A percentile compares a stretch with the other conserved stretches of the same genome.
Conservation (phyloP, 495 filamentous ascomycete species). For the Lasiosphaeria miniovina region DNA sequence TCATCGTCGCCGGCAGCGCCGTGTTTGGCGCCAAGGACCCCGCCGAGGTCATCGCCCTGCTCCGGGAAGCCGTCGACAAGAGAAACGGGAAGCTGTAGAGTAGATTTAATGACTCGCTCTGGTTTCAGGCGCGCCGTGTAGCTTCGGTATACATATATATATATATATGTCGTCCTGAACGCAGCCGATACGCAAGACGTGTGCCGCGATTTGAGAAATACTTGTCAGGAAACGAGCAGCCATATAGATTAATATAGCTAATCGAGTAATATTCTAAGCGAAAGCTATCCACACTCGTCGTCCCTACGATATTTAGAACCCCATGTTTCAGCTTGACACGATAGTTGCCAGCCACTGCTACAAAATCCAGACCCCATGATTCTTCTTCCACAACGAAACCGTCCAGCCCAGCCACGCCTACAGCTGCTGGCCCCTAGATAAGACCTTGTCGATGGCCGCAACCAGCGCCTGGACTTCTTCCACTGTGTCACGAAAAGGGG, state of each 20-base stretch:
- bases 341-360: no score
- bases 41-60: slow-evolving; percentile 71
- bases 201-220: no score
- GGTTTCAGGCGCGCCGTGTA: not conserved
- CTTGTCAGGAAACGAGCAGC: no score
- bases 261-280: no score
- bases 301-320: no score
- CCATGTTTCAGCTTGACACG: no score
- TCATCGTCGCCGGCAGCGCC: slow-evolving; percentile 96
- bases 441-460: slow-evolving; percentile 22
- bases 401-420: not conserved
- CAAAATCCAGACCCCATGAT: not conserved
- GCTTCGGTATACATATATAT: no score
- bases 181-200: no score
- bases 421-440: slow-evolving; percentile 10
- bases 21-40: slow-evolving; percentile 92
- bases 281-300: no score
- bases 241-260: no score
- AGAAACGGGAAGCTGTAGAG: slow-evolving; percentile 37
- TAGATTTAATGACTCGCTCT: not conserved
- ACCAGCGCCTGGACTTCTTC: slow-evolving; percentile 53
- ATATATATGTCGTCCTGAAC: no score
- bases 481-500: slow-evolving; percentile 35
- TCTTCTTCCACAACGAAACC: not conserved
- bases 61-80: slow-evolving; percentile 76